Base-by-base conservation (phyloP, 1,284 basidiomycete genomes). In the Trichosporon asahii region DNA sequence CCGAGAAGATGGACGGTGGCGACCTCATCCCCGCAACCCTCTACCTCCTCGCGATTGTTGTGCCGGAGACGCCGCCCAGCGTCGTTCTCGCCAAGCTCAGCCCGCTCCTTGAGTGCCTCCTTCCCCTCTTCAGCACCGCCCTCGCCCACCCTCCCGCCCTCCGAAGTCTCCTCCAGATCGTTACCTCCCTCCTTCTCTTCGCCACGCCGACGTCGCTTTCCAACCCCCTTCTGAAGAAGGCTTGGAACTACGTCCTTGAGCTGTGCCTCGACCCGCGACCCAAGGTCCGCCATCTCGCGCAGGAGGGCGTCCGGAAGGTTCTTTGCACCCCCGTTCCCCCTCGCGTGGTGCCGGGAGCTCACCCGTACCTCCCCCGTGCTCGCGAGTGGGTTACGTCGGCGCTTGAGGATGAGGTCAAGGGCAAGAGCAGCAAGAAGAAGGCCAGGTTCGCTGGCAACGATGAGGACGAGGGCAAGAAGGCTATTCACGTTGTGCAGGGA, bases 221-320 rank as follows among this genome's bases (percentile, higher is more conserved):
- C 21, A 85, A 89, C 2, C 90, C 92, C 46, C 84, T 95, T 29
- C 76, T 90, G 88, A 76, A 85, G 84, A 73, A 89, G 86, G 77
- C 90, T 85, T 82, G 84, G 79, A 87, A 91, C 75, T 88, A 91
- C 63, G 90, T 96, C 64, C 85, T 99, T 64, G 89, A 92, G 71
- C 85, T 98, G 65, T 91, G 89, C 75, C 86, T 94, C 65, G 96
- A 99, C 85, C 88, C 90, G 1, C 86, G 96, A 61, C 96, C 97
- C 44, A 98, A 99, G 85, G 94, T 99, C 64, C 89, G 97, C 69
- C 95, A 90, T 83, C 89, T 90, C 74, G 95, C 96, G 9, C 91
- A 91, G 68, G 94, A 98, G 76, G 88, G 93, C 25, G 87, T 99
- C 53, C 87, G 87, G 73, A 90, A 92, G 74, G 86, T 95, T 3